phyloP scores from a whole-genome alignment of 129 eudicot species.

The Lactuca sativa region DNA sequence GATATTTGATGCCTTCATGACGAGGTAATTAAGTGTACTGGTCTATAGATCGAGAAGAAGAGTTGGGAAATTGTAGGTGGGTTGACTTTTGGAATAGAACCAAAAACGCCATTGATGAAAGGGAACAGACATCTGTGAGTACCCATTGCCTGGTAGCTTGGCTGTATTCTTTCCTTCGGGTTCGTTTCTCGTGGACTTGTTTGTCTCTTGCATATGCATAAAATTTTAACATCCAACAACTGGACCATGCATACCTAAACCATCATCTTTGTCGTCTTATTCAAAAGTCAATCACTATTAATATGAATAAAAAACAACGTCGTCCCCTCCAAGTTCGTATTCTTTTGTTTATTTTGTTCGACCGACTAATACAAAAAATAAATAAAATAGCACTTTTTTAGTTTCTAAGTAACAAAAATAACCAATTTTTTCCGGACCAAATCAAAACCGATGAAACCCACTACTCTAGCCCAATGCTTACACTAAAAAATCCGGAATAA shows the following conservation, averaged over 20 bases:
- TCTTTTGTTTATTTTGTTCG: background rate
- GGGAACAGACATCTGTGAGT: constrained; percentile 27
- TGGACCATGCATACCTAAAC: constrained; percentile 61
- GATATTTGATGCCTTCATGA: constrained; percentile 11
- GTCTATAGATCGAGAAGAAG: background rate
- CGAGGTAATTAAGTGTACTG: constrained; percentile 4
- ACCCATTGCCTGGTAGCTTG: constrained; percentile 20
- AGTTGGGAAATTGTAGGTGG: background rate
- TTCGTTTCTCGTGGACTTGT: constrained; percentile 36
- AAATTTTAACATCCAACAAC: constrained; percentile 20
- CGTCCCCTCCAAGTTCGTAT: constrained; percentile 20
- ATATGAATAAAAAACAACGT: constrained; percentile 14
- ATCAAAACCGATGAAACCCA: too few relatives aligned
- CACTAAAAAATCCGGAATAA: too few relatives aligned
- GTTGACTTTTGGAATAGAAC: constrained; percentile 33
- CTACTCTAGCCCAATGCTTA: too few relatives aligned
- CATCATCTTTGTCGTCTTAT: constrained; percentile 39
- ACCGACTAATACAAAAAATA: too few relatives aligned
- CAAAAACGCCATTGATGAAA: constrained; percentile 30
- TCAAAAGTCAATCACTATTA: constrained; percentile 52
- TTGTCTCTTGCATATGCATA: constrained; percentile 28
- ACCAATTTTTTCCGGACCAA: too few relatives aligned
- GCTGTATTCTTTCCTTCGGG: constrained; percentile 24
- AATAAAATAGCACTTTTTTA: too few relatives aligned
- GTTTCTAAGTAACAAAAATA: too few relatives aligned